Base-by-base conservation (phyloP, 495 filamentous ascomycete species). In the Cairneyella variabilis region DNA sequence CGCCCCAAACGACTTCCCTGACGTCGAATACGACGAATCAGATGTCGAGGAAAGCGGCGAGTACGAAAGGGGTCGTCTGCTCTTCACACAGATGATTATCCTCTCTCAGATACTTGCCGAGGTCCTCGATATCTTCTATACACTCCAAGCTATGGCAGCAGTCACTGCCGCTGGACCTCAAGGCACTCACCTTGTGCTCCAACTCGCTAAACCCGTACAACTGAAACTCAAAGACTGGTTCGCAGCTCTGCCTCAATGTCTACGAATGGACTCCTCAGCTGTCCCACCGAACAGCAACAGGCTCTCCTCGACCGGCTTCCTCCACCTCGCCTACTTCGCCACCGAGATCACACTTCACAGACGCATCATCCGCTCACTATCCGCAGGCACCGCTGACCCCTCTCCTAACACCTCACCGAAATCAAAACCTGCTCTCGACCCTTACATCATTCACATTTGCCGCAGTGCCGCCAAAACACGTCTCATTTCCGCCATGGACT, bases 391-490 rank as follows among this genome's bases (percentile, higher is more conserved):
- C 16, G 21, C 54, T 12, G 14, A 74, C 51, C 65, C 75, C 0
- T 64, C 72, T 2, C 61, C 68, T 10, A 21, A 42, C 23, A 27
- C 54, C 16, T 38, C 54, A 12, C 22, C 45, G 12, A 28, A 62
- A 60, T 46, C 43, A 42, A 38, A 54, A 55, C 40, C 57, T 48
- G 30, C 63, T 2, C 67, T 70, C 27, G 83, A 89, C 60, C 79
- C 85, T 0, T 86, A 90, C 66, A 82, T 96, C 41, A 80, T 91
- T 16, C 90, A 96, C 72, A 96, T 97, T 63, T 97, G 91, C 70
- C 93, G 93, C 47, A 91, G 86, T 21, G 93, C 93, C 18, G 88
- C 89, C 51, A 88, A 90, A 62, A 88, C 89, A 1, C 79, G 87
- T 16, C 73, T 90, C 17, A 86, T 83, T 51, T 88, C 85, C 7